Percentiles rank a stretch among this genome's conserved stretches.
Conservation (phyloP, 2,329 filamentous ascomycete species). For the Beauveria medogensis region DNA sequence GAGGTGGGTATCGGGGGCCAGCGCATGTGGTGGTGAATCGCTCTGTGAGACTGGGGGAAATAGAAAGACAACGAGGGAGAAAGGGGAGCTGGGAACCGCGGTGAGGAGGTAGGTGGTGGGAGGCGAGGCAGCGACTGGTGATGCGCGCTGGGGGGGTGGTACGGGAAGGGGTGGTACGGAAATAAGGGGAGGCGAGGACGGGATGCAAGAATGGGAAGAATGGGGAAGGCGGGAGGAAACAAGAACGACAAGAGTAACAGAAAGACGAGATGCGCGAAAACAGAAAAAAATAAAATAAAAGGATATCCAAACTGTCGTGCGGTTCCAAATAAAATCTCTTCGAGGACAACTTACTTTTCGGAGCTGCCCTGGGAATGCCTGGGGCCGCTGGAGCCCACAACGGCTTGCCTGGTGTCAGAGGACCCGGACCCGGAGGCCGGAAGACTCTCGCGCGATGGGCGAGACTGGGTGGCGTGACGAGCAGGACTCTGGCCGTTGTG, state of each 20-base stretch:
- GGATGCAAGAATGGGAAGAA: conserved; percentile 1
- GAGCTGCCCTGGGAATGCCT: conserved; percentile 38
- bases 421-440: conserved; percentile 43
- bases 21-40: not conserved
- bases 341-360: conserved; percentile 45
- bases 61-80: not conserved
- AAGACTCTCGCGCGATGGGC: conserved; percentile 45
- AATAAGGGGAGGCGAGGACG: not conserved
- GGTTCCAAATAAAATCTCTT: too few species aligned
- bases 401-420: conserved; percentile 36
- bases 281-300: too few species aligned
- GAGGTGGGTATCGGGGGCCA: not conserved
- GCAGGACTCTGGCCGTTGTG: conserved; percentile 52
- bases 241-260: conserved; percentile 8
- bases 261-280: too few species aligned
- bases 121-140: not conserved
- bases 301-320: too few species aligned
- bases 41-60: not conserved
- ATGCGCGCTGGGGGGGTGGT: not conserved
- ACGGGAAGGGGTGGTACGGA: not conserved
- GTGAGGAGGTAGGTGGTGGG: not conserved
- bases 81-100: not conserved
- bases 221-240: conserved; percentile 1
- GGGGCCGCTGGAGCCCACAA: conserved; percentile 33
- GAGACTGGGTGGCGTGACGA: conserved; percentile 37